Evolutionary conservation across 164 flowering plant genomes (phyloP), one percentile per base, ranked within the genome.

Genomic region (Sextonia rubra): DNA sequence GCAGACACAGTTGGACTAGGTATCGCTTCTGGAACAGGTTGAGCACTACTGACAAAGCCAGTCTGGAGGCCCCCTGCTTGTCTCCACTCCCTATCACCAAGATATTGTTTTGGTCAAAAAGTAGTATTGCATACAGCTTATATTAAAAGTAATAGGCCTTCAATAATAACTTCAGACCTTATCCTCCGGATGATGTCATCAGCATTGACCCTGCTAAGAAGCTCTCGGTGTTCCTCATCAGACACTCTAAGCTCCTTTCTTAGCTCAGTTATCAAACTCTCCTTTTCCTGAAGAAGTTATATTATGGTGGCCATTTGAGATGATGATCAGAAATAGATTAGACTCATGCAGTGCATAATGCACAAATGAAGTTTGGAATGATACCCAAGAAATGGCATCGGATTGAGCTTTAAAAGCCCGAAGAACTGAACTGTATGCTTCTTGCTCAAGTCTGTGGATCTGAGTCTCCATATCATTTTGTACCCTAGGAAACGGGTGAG

Each of bases 401-500:
- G 99, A 84, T 76, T 93, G 99, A 64, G 99, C 99, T 85, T 90
- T 90, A 78, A 96, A 96, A 64, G 99, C 99, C 66, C 97, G 83
- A 37, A 94, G 81, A 18, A 94, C 92, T 68, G 97, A 83, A 80
- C 83, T 75, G 70, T 94, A 94, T 29, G 97, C 99, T 77, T 91
- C 97, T 82, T 90, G 90, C 80, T 94, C 99, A 58, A 94, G 86
- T 66, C 75, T 82, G 75, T 92, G 97, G 64, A 94, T 92, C 77
- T 89, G 88, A 37, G 75, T 79, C 80, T 92, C 97, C 93, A 94
- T 92, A 71, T 90, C 90, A 74, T 47, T 69, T 60, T 85, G 85
- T 74, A 81, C 71, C 69, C 87, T 82, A 49, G 80, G 73, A 72
- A 83, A 87, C 6, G 86, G 81, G 4, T 76, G 72, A 75, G 87